phyloP scores from a whole-genome alignment of 768 basidiomycete genomes.

The Lactarius hatsudake region DNA sequence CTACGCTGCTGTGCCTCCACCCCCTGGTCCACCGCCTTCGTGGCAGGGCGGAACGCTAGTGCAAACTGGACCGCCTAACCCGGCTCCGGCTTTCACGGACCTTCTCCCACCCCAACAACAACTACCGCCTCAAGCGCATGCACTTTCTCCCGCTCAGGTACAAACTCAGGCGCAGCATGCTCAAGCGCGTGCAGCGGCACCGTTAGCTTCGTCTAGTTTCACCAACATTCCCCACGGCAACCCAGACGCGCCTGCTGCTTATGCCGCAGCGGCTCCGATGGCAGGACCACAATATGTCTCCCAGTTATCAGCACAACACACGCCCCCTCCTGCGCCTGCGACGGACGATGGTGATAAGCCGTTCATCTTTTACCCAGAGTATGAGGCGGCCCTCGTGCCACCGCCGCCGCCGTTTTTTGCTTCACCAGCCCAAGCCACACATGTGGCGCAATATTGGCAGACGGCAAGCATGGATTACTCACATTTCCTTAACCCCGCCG shows the following conservation, averaged over 20 bases:
- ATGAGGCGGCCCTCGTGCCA: conserved; percentile 19
- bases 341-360: conserved; percentile 28
- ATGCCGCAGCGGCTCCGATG: neutral
- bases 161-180: conserved; percentile 7
- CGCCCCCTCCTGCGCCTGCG: neutral
- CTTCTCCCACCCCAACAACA: conserved; percentile 10
- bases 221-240: conserved; percentile 19
- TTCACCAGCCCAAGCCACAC: neutral
- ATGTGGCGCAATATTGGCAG: conserved; percentile 20
- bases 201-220: conserved; percentile 9
- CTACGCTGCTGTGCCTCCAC: conserved; percentile 5
- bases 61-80: conserved; percentile 10
- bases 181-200: neutral
- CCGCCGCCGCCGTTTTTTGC: conserved; percentile 8
- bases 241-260: conserved; percentile 8
- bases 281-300: neutral
- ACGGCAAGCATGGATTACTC: conserved; percentile 20
- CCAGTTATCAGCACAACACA: conserved; percentile 5
- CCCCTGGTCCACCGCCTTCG: conserved; percentile 11
- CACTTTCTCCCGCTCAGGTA: conserved; percentile 5
- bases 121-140: conserved; percentile 4
- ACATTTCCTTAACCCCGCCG: conserved; percentile 22
- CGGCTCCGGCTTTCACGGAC: conserved; percentile 21
- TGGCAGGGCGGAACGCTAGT: conserved; percentile 17
- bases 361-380: conserved; percentile 29